phyloP scores from a whole-genome alignment of 2,329 filamentous ascomycete species.

The Arthrobotrys iridis region DNA sequence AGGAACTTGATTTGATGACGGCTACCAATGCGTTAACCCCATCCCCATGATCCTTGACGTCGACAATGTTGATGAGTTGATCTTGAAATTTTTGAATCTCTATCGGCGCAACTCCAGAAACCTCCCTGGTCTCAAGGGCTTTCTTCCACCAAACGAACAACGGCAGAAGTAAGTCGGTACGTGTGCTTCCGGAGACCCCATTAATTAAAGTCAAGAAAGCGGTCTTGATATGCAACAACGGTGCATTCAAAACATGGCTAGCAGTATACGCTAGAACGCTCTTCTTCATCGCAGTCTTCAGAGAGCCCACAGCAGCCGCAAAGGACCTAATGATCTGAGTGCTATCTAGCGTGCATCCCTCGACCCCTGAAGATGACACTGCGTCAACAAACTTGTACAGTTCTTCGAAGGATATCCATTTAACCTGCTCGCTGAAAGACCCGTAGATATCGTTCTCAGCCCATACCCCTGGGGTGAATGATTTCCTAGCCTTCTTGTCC shows the following conservation, averaged over 20 bases:
- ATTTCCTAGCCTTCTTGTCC: slow-evolving; percentile 43
- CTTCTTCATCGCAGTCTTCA: slow-evolving; percentile 64
- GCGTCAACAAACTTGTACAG: slow-evolving; percentile 71
- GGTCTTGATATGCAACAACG: slow-evolving; percentile 75
- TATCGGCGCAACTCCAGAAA: slow-evolving; percentile 62
- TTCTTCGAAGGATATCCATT: slow-evolving; percentile 70
- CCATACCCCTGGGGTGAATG: slow-evolving; percentile 16
- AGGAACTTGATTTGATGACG: slow-evolving; percentile 30
- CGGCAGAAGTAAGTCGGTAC: slow-evolving; percentile 80
- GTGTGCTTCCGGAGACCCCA: slow-evolving; percentile 76
- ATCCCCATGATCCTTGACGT: slow-evolving; percentile 67
- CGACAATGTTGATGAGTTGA: slow-evolving; percentile 67
- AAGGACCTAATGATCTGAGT: slow-evolving; percentile 75
- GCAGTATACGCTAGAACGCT: slow-evolving; percentile 75
- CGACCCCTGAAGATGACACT: slow-evolving; percentile 77
- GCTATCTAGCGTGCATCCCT: slow-evolving; percentile 85
- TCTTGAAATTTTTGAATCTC: slow-evolving; percentile 66
- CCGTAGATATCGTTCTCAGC: slow-evolving; percentile 51
- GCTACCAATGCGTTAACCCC: slow-evolving; percentile 67
- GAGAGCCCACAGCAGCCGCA: slow-evolving; percentile 69
- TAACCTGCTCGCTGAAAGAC: slow-evolving; percentile 64
- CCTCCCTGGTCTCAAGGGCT: slow-evolving; percentile 67
- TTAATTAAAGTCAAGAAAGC: slow-evolving; percentile 77
- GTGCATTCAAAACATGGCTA: slow-evolving; percentile 75
- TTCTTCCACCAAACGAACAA: slow-evolving; percentile 75